Evolutionary conservation across 257 asterid species (phyloP).

Genomic region (Gentiana macrophylla): DNA sequence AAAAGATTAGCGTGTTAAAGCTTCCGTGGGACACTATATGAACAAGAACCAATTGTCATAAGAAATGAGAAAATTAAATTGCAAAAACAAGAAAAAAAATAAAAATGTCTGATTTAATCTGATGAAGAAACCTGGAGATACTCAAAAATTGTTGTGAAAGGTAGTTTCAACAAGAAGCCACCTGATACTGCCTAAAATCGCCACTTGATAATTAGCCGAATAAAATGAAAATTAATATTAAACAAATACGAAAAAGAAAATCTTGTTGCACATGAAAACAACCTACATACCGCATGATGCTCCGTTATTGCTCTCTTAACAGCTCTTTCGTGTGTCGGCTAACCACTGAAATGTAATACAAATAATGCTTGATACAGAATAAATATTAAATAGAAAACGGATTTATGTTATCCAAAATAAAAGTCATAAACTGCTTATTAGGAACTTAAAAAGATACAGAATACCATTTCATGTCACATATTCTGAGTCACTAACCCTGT

Average conservation of each 20-base stretch:
- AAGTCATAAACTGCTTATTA: not conserved
- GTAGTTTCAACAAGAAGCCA: conserved; percentile 71
- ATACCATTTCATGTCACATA: not conserved
- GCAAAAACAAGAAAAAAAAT: not conserved
- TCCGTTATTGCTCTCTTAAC: conserved; percentile 47
- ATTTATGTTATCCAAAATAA: not conserved
- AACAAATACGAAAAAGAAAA: no score
- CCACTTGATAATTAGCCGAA: no score
- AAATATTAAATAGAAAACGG: no score
- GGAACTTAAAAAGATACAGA: not conserved
- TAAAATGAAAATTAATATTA: no score
- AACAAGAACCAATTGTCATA: not conserved
- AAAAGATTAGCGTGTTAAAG: conserved; percentile 1
- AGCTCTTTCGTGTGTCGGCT: conserved; percentile 30
- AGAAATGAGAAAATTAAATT: not conserved
- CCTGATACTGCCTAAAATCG: conserved; percentile 49
- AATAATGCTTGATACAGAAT: not conserved
- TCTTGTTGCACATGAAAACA: not conserved
- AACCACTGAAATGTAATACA: conserved; percentile 35
- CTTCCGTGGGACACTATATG: not conserved
- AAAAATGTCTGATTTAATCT: not conserved
- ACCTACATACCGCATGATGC: conserved; percentile 38
- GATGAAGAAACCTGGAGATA: conserved; percentile 63
- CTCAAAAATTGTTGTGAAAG: conserved; percentile 87
- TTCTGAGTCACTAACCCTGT: conserved; percentile 34